Base-by-base conservation (phyloP, 768 basidiomycete genomes). In the Psilocybe cyanescens region DNA sequence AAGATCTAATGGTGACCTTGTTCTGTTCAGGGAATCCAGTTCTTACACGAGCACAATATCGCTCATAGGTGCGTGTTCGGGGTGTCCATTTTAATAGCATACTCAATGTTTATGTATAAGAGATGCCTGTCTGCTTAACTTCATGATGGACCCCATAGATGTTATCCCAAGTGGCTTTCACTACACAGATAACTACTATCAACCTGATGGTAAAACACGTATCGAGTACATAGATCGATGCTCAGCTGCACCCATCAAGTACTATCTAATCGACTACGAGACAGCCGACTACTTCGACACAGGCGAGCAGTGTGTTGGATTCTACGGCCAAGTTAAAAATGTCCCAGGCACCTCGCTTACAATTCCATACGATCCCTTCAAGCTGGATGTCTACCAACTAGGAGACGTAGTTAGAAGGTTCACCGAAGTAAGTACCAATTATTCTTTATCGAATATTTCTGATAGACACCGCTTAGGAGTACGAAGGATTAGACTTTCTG, bases 221-320 rank as follows among this genome's bases (percentile, higher is more conserved):
- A 58, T 61, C 24, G 52, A 50, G n/a, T 60, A 39, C 48, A 41
- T 37, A 8, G 63, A 64, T n/a, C 66, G 69, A 2, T 65, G 72
- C 45, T 61, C 67, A 2, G 64, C 71, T 9, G 48, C 61, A 2
- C 70, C 72, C 19, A 58, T 71, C 19, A 64, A 65, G 31, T 74
- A 74, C 41, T 73, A 68, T 45, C 67, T 71, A 50, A 72, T 72
- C 29, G 73, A 75, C 45, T 74, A 72, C 49, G 71, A 69, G 14
- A 52, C 68, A 11, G 68, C 71, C 11, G 28, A 55, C 6, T 45
- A 39, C 3, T 66, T 53, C n/a, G 9, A 39, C 39, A 8, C 48
- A 24, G 55, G 50, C 47, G 30, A 31, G 28, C 17, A 65, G 19
- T 19, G 54, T 45, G 8, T 57, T 6, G 65, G 69, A 4, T 14